These are phyloP conservation scores for Pezicula neosporulosa DNA, from an alignment of 2,329 filamentous ascomycete species.

Conservation along the genomic window DNA sequence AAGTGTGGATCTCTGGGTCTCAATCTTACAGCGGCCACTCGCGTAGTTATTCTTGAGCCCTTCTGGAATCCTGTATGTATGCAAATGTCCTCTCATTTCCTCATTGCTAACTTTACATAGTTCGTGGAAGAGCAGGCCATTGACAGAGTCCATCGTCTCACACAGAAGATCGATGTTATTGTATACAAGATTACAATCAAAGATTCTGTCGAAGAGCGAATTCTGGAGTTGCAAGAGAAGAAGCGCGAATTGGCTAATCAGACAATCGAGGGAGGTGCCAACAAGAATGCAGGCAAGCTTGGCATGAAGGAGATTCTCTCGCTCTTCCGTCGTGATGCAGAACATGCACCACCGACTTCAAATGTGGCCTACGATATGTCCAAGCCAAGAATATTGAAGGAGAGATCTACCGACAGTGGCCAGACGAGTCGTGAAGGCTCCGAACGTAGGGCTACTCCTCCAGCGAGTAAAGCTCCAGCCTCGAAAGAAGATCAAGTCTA, in stretches of 20 bases:
- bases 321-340: constrained; percentile 56
- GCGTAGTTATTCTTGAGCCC: constrained; percentile 92
- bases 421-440: constrained; percentile 14
- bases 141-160: constrained; percentile 96
- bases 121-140: constrained; percentile 99
- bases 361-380: constrained; percentile 16
- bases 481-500: constrained; percentile 27
- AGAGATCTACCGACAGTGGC: constrained; percentile 8
- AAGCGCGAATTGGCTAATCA: constrained; percentile 90
- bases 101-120: constrained; percentile 34
- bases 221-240: constrained; percentile 89
- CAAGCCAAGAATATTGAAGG: constrained; percentile 26
- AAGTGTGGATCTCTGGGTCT: constrained; percentile 91
- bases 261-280: constrained; percentile 79
- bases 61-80: constrained; percentile 81
- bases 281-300: constrained; percentile 73
- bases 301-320: constrained; percentile 91
- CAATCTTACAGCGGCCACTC: constrained; percentile 88
- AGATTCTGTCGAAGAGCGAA: constrained; percentile 86
- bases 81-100: background rate
- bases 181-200: constrained; percentile 92
- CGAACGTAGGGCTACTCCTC: constrained; percentile 17
- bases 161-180: constrained; percentile 89
- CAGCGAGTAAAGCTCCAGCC: constrained; percentile 2
- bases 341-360: constrained; percentile 18